Percentiles rank a stretch among this genome's conserved stretches.
Conservation (phyloP, 2,329 filamentous ascomycete genomes). For the Biscogniauxia mediterranea region DNA sequence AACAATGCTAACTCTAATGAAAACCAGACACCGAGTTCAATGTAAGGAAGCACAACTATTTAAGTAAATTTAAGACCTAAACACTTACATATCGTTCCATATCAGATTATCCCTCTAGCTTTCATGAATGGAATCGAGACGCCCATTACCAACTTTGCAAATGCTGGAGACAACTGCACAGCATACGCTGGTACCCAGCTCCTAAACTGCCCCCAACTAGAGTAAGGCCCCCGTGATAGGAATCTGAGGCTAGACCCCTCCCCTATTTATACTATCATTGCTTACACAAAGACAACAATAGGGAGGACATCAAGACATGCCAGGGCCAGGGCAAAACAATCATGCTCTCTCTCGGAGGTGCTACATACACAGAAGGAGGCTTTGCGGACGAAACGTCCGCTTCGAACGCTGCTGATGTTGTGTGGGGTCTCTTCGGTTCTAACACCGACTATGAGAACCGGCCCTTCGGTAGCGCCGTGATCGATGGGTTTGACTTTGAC, state of each 20-base stretch:
- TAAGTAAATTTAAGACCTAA: not conserved
- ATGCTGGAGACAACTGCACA: conserved; percentile 60
- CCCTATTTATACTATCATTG: not conserved
- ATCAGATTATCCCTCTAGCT: conserved; percentile 60
- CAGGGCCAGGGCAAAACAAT: conserved; percentile 69
- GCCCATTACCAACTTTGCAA: conserved; percentile 61
- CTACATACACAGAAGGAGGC: conserved; percentile 67
- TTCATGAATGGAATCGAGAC: conserved; percentile 60
- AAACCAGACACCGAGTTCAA: conserved; percentile 44
- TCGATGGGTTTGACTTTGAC: conserved; percentile 78
- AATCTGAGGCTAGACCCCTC: not conserved
- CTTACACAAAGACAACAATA: conserved; percentile 17
- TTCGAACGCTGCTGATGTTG: conserved; percentile 52
- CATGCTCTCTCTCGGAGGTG: conserved; percentile 68
- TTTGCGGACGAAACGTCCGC: conserved; percentile 56
- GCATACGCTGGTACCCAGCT: conserved; percentile 56
- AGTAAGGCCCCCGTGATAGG: conserved; percentile 41
- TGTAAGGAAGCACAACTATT: conserved; percentile 33
- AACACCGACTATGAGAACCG: conserved; percentile 48
- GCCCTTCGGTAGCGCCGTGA: conserved; percentile 62
- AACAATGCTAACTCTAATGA: not conserved
- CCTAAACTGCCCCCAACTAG: conserved; percentile 62
- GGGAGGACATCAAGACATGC: conserved; percentile 55
- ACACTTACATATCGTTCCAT: conserved; percentile 6
- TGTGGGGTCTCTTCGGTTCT: conserved; percentile 73